Percentiles rank a stretch among this genome's conserved stretches.
Evolutionary conservation across 2,329 filamentous ascomycete species (phyloP).

Genomic region (Helotiales sp.): DNA sequence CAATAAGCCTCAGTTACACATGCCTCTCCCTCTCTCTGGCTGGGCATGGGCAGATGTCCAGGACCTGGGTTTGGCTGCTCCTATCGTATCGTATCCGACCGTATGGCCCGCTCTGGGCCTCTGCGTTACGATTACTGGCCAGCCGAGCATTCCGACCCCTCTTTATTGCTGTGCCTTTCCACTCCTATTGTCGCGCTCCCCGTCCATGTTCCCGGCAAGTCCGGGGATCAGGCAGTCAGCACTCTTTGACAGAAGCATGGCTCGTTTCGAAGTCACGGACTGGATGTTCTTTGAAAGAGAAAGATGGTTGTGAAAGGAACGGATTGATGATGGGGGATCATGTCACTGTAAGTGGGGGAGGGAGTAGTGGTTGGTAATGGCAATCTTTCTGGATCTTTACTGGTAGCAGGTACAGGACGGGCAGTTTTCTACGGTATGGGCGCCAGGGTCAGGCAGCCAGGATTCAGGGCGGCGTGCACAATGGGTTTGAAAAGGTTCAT

Average conservation of each 20-base stretch:
- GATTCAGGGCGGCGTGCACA: no score
- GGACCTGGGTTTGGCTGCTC: background rate
- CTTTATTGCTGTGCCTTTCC: conserved; percentile 3
- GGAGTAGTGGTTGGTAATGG: background rate
- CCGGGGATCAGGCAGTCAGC: background rate
- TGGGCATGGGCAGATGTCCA: background rate
- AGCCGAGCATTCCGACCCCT: conserved; percentile 18
- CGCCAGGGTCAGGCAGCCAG: background rate
- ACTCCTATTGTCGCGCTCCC: conserved; percentile 1
- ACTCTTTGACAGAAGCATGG: background rate
- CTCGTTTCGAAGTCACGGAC: background rate
- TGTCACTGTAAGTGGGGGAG: background rate
- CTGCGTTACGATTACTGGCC: conserved; percentile 6
- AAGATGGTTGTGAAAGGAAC: background rate
- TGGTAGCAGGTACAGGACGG: conserved; percentile 1
- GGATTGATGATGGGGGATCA: background rate
- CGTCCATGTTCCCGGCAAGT: background rate
- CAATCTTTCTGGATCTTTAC: background rate
- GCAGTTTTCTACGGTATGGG: background rate
- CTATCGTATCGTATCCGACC: background rate
- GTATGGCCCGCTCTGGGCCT: background rate
- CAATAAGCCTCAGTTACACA: conserved; percentile 32
- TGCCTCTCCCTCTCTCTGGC: conserved; percentile 18
- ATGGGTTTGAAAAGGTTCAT: conserved; percentile 11
- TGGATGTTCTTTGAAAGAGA: background rate